Base-by-base conservation (phyloP, 805 yeast genomes). In the Millerago galiae region DNA sequence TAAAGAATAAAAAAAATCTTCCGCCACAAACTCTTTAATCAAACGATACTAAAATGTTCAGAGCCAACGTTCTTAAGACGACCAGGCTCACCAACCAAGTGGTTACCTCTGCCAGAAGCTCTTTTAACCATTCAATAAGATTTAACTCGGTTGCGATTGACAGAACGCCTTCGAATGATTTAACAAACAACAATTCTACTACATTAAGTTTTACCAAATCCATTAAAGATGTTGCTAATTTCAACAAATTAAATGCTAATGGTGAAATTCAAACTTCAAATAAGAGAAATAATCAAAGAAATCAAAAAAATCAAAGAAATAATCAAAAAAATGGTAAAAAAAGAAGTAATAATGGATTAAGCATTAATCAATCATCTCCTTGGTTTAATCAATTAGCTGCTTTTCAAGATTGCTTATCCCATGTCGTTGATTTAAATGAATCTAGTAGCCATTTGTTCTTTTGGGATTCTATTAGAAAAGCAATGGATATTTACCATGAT, bases 391-490 rank as follows among this genome's bases (percentile, higher is more conserved):
- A 75, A 45, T 65, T 75, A 8, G 49, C 65, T 34, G 75, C 79
- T 3, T 75, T 74, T 54, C 79, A 74, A 50, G 80, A 76, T 46
- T 71, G 72, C 44, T 61, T 70, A 4, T 48, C 64, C 0, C 65
- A 62, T 38, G 60, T 67, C 11, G 52, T 50, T 11, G 59, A 58
- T 31, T 53, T 58, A 15, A 54, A 52, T 29, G 62, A 62, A 42
- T 64, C 73, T 3, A 67, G 65, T n/a, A 63, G 68, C 17, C 68
- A 66, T 41, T 66, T 69, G 9, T 54, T 68, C 36, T 75, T 74
- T 50, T 76, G 81, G 79, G 71, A 67, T 35, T 72, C 78, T 3
- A 67, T 76, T 34, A 68, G 67, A 34, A 68, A 65, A 37, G 72
- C 77, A 10, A 72, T 77, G 68, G 70, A 68, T 8, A 52, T 76